Evolutionary conservation across 805 yeast species (phyloP), one percentile per base, ranked within the genome.

Genomic region (Yamadazyma laniorum): DNA sequence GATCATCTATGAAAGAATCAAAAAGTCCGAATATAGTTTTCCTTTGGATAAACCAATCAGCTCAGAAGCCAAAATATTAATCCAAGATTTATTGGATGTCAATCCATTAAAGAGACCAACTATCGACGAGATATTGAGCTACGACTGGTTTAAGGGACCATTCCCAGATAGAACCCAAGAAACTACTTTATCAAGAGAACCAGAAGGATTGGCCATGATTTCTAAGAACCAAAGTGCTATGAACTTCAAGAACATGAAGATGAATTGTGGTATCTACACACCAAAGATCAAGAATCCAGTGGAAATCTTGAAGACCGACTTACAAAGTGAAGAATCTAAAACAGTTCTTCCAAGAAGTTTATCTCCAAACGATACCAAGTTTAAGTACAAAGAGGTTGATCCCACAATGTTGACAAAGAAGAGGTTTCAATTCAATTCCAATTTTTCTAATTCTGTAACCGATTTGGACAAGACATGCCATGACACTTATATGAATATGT

Each of bases 341-440:
- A 62, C 86, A 3, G 74, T 90, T 43, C 69, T 90, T 50, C 98
- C 98, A 25, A 85, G 82, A 51, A 85, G 95, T 2, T 75, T 90
- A 55, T 89, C 96, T 17, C 98, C 98, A 13, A 91, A 91, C 49
- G 89, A 87, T 55, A 88, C 96, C 32, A 85, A 80, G 56, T 80
- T 74, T 61, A 90, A 90, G 65, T 90, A 90, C 63, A 82, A 82
- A 58, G 93, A 85, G 55, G 79, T 82, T 39, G 73, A 67, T 32
- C 69, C 63, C 5, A 49, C 58, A 17, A 48, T 55, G 23, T 49
- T 65, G 27, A 37, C 39, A 14, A 39, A 35, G 34, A 60, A 67
- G 49, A 64, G 58, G 38, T 60, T 67, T 35, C 65, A 65, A 48
- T 66, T 67, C 50, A 65, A 59, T 47, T 52, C 65, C 32, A 63